Conservation (phyloP, 2,329 filamentous ascomycete genomes). For the Fusarium nurragi region DNA sequence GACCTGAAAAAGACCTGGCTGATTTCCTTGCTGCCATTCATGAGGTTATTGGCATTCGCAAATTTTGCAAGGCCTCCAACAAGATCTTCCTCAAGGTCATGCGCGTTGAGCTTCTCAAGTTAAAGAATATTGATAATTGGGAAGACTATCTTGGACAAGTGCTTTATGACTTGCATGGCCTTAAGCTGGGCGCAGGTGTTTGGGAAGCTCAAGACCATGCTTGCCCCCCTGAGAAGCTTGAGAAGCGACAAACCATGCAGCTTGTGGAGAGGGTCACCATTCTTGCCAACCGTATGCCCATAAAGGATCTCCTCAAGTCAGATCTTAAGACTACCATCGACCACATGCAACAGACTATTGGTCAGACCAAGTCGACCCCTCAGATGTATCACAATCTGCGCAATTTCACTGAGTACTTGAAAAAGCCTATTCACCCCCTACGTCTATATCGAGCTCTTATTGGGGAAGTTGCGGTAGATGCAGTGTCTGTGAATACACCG, state of each 20-base stretch:
- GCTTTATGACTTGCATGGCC: conserved; percentile 81
- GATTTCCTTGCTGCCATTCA: conserved; percentile 85
- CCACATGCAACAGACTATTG: conserved; percentile 88
- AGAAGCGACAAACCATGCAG: conserved; percentile 80
- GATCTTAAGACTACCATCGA: conserved; percentile 92
- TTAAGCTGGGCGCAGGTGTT: conserved; percentile 76
- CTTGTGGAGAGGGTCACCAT: conserved; percentile 85
- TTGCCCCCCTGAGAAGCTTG: conserved; percentile 79
- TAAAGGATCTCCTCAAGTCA: conserved; percentile 91
- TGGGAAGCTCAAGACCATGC: conserved; percentile 80
- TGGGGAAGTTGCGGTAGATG: conserved; percentile 79
- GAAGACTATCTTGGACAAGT: conserved; percentile 89
- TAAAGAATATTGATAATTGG: conserved; percentile 80
- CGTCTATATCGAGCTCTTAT: conserved; percentile 82
- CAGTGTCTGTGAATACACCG: conserved; percentile 72
- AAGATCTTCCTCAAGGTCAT: conserved; percentile 90
- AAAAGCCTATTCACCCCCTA: conserved; percentile 83
- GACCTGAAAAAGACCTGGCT: conserved; percentile 76
- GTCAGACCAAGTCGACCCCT: conserved; percentile 78
- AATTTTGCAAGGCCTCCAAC: conserved; percentile 84
- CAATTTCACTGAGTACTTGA: conserved; percentile 82
- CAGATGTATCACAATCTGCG: conserved; percentile 89
- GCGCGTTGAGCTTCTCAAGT: conserved; percentile 82
- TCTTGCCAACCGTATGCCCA: conserved; percentile 82
- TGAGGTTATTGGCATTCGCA: conserved; percentile 82